Percentiles rank a stretch among this genome's conserved stretches.
These are phyloP conservation scores for Hordeum vulgare DNA, from an alignment of 176 grass and related monocot species.

Conservation along the genomic window MorexV3_pseudomolecules_assembly NC_058522.1:542598113-542598612, in stretches of 20 bases:
- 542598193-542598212: slow-evolving; percentile 69
- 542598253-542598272: not conserved
- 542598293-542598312: slow-evolving; percentile 48
- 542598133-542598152: slow-evolving; percentile 60
- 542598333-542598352: slow-evolving; percentile 81
- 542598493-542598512: not conserved
- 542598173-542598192: slow-evolving; percentile 76
- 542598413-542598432: not conserved
- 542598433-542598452: not conserved
- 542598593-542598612: no score
- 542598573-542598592: not conserved
- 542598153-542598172: slow-evolving; percentile 70
- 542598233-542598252: not conserved
- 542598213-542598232: not conserved
- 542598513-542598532: not conserved
- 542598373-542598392: slow-evolving; percentile 46
- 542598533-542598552: not conserved
- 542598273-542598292: slow-evolving; percentile 75
- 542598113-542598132: slow-evolving; percentile 34
- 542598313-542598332: slow-evolving; percentile 45
- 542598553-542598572: not conserved
- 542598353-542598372: slow-evolving; percentile 87
- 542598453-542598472: not conserved
- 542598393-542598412: slow-evolving; percentile 4
- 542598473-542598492: not conserved